Evolutionary conservation across 1,284 basidiomycete species (phyloP), one percentile per base, ranked within the genome.

Genomic region (Calocybe gambosa): DNA sequence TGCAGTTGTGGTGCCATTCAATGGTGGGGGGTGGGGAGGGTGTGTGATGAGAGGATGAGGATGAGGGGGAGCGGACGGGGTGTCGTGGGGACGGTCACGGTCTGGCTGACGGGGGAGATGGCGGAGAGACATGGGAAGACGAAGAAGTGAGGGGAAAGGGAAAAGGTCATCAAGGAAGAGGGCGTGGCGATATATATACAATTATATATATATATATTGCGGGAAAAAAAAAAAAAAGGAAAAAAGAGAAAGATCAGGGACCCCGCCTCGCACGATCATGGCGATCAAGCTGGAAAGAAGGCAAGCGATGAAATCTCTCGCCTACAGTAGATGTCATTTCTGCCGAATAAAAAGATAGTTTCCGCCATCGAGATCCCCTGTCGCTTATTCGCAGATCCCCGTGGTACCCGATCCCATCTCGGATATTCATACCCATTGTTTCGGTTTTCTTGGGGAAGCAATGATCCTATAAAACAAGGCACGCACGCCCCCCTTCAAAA

Each of bases 11-110:
- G 62, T 45, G 8, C 33, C 81, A 54, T 83, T 82, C 39, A 81
- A 58, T 57, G 79, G 62, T 0, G 65, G 69, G 50, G 71, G 74
- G 10, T 47, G 46, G 21, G 67, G 55, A 59, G 63, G 58, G 42
- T 61, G 61, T 16, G 54, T 44, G 15, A 59, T 54, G 43, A 58
- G 49, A 45, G 55, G 51, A 55, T 71, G 74, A 18, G 70, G 62
- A 50, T 74, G 75, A 25, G 66, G 60, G 16, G 67, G 50, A 18
- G 57, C 51, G 43, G 68, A 66, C 37, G 73, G 69, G 20, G 75
- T 67, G 39, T 84, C 82, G 56, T 80, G 82, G 61, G 82, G 75
- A 52, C 80, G 70, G 61, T 85, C 81, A 56, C 78, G 68, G 50
- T 82, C 79, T 21, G 71, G 60, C 54, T 75, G 78, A 57, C 81